A percentile compares a stretch with the other conserved stretches of the same genome.
Conservation (phyloP, 2,329 filamentous ascomycete species). For the Colletotrichum truncatum region DNA sequence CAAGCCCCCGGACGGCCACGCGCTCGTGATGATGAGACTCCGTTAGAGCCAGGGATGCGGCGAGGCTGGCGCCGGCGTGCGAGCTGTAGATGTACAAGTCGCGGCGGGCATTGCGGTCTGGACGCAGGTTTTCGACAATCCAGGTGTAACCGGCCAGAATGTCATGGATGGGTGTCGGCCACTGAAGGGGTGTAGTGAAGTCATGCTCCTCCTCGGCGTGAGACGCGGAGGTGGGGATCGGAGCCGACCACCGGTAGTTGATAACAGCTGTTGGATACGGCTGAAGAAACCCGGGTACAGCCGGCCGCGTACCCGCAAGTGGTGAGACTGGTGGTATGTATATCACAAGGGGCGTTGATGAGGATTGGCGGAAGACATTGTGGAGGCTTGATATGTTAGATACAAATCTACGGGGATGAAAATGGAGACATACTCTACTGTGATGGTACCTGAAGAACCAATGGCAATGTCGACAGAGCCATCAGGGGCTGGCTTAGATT, state of each 20-base stretch:
- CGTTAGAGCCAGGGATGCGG: slow-evolving; percentile 65
- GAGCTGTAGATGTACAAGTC: slow-evolving; percentile 63
- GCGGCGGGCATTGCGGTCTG: slow-evolving; percentile 44
- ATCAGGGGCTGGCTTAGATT: slow-evolving; percentile 22
- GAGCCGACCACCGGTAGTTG: slow-evolving; percentile 66
- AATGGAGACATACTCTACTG: slow-evolving; percentile 55
- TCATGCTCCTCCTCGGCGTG: neutral
- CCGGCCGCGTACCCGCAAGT: slow-evolving; percentile 33
- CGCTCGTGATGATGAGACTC: slow-evolving; percentile 54
- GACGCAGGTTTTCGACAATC: slow-evolving; percentile 55
- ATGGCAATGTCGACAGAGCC: slow-evolving; percentile 56
- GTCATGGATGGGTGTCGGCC: slow-evolving; percentile 69
- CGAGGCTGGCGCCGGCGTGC: slow-evolving; percentile 66
- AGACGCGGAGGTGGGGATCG: slow-evolving; percentile 6
- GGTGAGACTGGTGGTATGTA: slow-evolving; percentile 62
- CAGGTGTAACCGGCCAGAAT: slow-evolving; percentile 62
- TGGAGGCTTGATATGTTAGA: slow-evolving; percentile 53
- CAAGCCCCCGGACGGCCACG: slow-evolving; percentile 61
- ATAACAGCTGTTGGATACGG: slow-evolving; percentile 61
- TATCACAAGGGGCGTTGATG: slow-evolving; percentile 58
- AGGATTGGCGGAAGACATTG: slow-evolving; percentile 49
- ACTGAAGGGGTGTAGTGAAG: slow-evolving; percentile 45
- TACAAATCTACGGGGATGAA: neutral
- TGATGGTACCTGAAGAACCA: slow-evolving; percentile 59
- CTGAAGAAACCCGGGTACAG: slow-evolving; percentile 52